Evolutionary conservation across 1,139 yeast species (phyloP), one percentile per base, ranked within the genome.

Genomic region (Protomyces lactucae-debilis): DNA sequence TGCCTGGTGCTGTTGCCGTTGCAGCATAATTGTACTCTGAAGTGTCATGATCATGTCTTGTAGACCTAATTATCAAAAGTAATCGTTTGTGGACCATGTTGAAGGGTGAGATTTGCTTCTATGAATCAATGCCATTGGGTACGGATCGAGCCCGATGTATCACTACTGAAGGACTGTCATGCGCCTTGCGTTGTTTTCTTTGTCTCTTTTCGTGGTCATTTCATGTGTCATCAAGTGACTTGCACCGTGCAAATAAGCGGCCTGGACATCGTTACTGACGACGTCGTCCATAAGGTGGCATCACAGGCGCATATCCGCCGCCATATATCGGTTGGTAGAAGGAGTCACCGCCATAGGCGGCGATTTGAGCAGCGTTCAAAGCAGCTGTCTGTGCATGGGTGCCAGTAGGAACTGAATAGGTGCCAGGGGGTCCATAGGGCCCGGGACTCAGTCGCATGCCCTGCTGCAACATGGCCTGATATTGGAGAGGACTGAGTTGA

Each of bases 381-480:
- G 48, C 48, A n/a, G 48, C 43, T 6, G 43, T 16, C 43, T 39
- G 43, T 14, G n/a, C 43, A 10, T 39, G 43, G 6, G 43, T 14
- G 43, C 43, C 43, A 14, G 43, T 14, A 12, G 32, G 14, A 4
- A 37, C 4, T 37, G 43, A 4, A 37, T 43, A 43, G 48, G 23
- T 9, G 21, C 25, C 25, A 18, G 21, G 12, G 23, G 6, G 14
- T 18, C 12, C 25, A 18, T 16, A 43, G 6, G 48, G 48, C 10
- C 48, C 48, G 12, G 48, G 63, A 35, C 46, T 59, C 14, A 25
- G 25, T 14, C 63, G 63, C 25, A 59, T 16, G 37, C 53, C 54
- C 36, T 59, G 63, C 52, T 59, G 63, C 16, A 59, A 28, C 63
- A 59, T 52, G 6, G 57, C 57, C 21, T 59, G 63, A 45, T 59